Conservation (phyloP, 2,329 filamentous ascomycete species). For the Colletotrichum coccodes region DNA sequence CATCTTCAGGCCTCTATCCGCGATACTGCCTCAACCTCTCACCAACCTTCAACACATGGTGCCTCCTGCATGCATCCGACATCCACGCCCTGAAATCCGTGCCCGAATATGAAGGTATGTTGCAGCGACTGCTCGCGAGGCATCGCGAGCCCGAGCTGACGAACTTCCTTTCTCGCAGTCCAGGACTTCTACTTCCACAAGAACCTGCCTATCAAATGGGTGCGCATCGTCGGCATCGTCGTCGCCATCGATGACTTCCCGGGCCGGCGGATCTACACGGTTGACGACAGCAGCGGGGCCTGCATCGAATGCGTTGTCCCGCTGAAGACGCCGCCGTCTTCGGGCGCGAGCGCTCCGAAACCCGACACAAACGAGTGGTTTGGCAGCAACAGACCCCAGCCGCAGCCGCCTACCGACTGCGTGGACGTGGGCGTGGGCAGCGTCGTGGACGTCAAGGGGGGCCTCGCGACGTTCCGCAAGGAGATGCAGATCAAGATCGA, state of each 20-base stretch:
- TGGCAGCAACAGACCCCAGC: slow-evolving; percentile 12
- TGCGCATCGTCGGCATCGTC: slow-evolving; percentile 76
- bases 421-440: slow-evolving; percentile 59
- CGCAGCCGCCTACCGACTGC: slow-evolving; percentile 33
- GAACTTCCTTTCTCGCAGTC: slow-evolving; percentile 37
- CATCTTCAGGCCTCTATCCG: slow-evolving; percentile 59
- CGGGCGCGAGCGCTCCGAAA: background rate
- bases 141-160: background rate
- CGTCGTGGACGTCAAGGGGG: slow-evolving; percentile 68
- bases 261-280: slow-evolving; percentile 60
- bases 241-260: slow-evolving; percentile 67
- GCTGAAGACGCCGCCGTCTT: slow-evolving; percentile 30
- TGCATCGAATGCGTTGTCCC: slow-evolving; percentile 61
- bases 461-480: slow-evolving; percentile 57
- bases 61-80: slow-evolving; percentile 62
- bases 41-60: slow-evolving; percentile 69
- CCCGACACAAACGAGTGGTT: background rate
- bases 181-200: slow-evolving; percentile 72
- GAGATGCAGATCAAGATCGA: slow-evolving; percentile 63
- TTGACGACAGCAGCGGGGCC: slow-evolving; percentile 74
- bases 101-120: slow-evolving; percentile 63
- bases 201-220: slow-evolving; percentile 83
- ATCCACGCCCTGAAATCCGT: slow-evolving; percentile 58
- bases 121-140: background rate
- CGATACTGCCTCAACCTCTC: slow-evolving; percentile 72